Conservation (phyloP, 2,329 filamentous ascomycete species). For the Cercospora zeina region DNA sequence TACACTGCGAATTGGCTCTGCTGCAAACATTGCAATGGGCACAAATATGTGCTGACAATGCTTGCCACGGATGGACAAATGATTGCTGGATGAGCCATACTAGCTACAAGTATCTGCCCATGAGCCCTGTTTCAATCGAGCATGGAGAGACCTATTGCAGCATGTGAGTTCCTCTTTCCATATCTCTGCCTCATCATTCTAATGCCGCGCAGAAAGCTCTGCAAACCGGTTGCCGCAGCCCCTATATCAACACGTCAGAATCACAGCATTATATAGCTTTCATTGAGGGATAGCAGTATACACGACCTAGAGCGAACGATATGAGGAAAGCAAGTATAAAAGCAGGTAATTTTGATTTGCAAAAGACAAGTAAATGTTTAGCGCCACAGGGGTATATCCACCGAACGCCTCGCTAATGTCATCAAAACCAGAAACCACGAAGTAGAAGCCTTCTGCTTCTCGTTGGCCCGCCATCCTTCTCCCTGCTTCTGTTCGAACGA, state of each 20-base stretch:
- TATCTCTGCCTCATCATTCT: neutral
- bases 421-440: neutral
- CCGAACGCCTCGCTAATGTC: conserved; percentile 3
- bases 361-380: too few species aligned
- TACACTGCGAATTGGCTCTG: neutral
- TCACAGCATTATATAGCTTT: neutral
- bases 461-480: neutral
- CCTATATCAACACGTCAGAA: neutral
- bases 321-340: neutral
- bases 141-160: neutral
- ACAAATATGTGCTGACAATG: neutral
- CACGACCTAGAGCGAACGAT: neutral
- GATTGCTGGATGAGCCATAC: neutral
- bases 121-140: neutral
- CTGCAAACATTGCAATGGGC: neutral
- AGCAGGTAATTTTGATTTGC: neutral
- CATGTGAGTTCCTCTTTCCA: neutral
- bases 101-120: too few species aligned
- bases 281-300: neutral
- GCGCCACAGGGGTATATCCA: neutral
- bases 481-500: too few species aligned
- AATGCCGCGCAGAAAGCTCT: neutral
- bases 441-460: neutral
- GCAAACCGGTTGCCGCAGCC: neutral
- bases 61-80: neutral